A percentile compares a stretch with the other conserved stretches of the same genome.
These are phyloP conservation scores for Pseudohyphozyma bogoriensis DNA, from an alignment of 768 basidiomycete genomes.

Conservation along the genomic window DNA sequence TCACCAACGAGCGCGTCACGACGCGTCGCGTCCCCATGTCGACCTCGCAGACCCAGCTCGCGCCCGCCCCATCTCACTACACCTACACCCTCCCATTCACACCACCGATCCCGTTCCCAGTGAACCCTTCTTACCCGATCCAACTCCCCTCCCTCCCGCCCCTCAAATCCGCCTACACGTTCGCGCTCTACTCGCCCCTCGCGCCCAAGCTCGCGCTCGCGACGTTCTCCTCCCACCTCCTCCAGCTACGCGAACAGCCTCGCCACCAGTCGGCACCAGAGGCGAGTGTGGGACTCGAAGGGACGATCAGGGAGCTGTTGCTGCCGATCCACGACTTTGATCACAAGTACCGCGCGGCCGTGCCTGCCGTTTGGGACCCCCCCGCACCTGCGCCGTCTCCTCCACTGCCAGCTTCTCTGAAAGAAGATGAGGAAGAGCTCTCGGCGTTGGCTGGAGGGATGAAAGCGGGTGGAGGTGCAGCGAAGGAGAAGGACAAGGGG, in stretches of 20 bases:
- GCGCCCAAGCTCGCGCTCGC: conserved; percentile 6
- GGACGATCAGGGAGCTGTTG: conserved; percentile 3
- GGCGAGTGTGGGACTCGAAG: not conserved
- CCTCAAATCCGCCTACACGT: conserved; percentile 13
- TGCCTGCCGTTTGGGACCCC: not conserved
- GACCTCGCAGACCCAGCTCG: too few species aligned
- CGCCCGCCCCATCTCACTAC: too few species aligned
- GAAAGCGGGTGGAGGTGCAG: too few species aligned
- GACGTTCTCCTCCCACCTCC: conserved; percentile 16
- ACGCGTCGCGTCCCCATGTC: too few species aligned
- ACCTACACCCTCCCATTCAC: conserved; percentile 6
- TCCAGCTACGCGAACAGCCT: too few species aligned
- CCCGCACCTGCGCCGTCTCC: not conserved
- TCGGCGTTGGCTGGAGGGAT: too few species aligned
- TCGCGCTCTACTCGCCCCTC: conserved; percentile 2
- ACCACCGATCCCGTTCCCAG: conserved; percentile 18
- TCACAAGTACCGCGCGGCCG: conserved; percentile 4
- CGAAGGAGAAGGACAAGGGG: too few species aligned
- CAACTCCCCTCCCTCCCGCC: conserved; percentile 7
- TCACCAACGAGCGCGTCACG: too few species aligned
- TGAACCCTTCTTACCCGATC: conserved; percentile 14
- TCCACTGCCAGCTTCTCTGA: conserved; percentile 12
- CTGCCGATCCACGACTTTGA: conserved; percentile 25
- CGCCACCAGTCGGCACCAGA: not conserved
- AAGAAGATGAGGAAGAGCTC: not conserved